phyloP scores from a whole-genome alignment of 441 rosid species.

The Mallotus japonicus region DNA sequence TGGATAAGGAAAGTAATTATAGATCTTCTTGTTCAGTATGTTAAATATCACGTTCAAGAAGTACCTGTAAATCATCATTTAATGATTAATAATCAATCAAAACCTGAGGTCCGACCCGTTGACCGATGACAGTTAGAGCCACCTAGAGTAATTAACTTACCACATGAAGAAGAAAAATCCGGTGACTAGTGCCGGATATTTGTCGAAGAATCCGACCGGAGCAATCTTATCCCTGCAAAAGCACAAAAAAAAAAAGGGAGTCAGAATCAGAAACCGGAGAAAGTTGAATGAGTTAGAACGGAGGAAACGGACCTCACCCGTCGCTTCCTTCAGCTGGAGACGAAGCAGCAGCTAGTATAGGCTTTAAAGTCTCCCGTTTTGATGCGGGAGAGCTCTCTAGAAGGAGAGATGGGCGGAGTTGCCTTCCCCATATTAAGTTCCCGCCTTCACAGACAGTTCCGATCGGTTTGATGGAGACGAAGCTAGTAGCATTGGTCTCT shows the following conservation, averaged over 20 bases:
- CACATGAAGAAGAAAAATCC: slow-evolving; percentile 98
- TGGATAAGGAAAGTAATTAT: slow-evolving; percentile 94
- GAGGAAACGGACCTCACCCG: slow-evolving; percentile 89
- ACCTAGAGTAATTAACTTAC: slow-evolving; percentile 35
- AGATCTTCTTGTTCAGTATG: slow-evolving; percentile 95
- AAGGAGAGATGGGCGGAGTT: slow-evolving; percentile 64
- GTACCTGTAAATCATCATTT: slow-evolving; percentile 47
- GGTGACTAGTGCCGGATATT: slow-evolving; percentile 74
- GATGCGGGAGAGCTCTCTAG: slow-evolving; percentile 42
- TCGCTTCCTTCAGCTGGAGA: slow-evolving; percentile 74
- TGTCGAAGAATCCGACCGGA: slow-evolving; percentile 62
- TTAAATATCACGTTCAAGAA: slow-evolving; percentile 92
- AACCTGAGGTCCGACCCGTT: background rate
- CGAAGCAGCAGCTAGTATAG: slow-evolving; percentile 56
- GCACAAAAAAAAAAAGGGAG: slow-evolving; percentile 23
- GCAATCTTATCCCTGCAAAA: slow-evolving; percentile 48
- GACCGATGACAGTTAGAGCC: slow-evolving; percentile 16
- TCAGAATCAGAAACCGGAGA: slow-evolving; percentile 22
- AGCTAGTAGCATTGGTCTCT: slow-evolving; percentile 32
- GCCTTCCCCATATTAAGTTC: slow-evolving; percentile 77
- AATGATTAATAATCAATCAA: background rate
- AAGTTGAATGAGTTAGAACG: slow-evolving; percentile 38
- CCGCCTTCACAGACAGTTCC: slow-evolving; percentile 69
- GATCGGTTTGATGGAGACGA: slow-evolving; percentile 42
- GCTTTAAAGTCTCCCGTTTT: slow-evolving; percentile 40